Percentiles rank a stretch among this genome's conserved stretches.
phyloP scores from a whole-genome alignment of 2,329 filamentous ascomycete species.

The Penicillium concentricum region DNA sequence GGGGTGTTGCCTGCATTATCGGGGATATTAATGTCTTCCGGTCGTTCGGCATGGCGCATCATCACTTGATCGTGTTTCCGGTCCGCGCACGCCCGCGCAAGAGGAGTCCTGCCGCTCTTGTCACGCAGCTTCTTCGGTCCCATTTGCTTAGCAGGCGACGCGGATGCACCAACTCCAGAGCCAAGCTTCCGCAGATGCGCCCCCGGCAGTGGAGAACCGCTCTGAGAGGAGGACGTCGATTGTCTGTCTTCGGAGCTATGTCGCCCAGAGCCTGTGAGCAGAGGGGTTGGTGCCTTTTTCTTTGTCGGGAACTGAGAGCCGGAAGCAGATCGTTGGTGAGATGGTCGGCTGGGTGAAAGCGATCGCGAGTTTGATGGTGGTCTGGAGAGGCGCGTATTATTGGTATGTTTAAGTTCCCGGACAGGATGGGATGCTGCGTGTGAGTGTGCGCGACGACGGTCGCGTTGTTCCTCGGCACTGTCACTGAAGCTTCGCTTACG shows the following conservation, averaged over 20 bases:
- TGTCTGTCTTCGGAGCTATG: slow-evolving; percentile 48
- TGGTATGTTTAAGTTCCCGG: slow-evolving; percentile 28
- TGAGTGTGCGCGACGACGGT: slow-evolving; percentile 26
- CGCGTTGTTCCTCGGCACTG: slow-evolving; percentile 31
- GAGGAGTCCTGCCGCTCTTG: slow-evolving; percentile 83
- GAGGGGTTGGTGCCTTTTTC: slow-evolving; percentile 43
- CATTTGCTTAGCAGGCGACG: slow-evolving; percentile 66
- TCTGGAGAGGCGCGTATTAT: slow-evolving; percentile 27
- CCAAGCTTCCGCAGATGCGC: slow-evolving; percentile 43
- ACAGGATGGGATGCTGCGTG: slow-evolving; percentile 19
- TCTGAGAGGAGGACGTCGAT: slow-evolving; percentile 46
- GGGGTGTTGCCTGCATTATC: slow-evolving; percentile 95
- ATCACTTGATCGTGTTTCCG: slow-evolving; percentile 80
- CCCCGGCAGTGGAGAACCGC: slow-evolving; percentile 45
- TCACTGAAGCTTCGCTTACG: slow-evolving; percentile 42
- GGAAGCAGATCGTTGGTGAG: slow-evolving; percentile 39
- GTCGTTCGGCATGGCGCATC: slow-evolving; percentile 70
- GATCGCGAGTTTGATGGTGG: slow-evolving; percentile 36
- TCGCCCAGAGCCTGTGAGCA: slow-evolving; percentile 41
- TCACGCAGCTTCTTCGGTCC: slow-evolving; percentile 82
- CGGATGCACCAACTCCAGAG: slow-evolving; percentile 46
- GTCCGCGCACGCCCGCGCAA: slow-evolving; percentile 86
- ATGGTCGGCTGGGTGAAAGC: slow-evolving; percentile 35
- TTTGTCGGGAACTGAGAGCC: slow-evolving; percentile 33
- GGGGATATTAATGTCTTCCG: slow-evolving; percentile 81